phyloP scores from a whole-genome alignment of 495 filamentous ascomycete genomes.

The Penicillium simplicissimum region DNA sequence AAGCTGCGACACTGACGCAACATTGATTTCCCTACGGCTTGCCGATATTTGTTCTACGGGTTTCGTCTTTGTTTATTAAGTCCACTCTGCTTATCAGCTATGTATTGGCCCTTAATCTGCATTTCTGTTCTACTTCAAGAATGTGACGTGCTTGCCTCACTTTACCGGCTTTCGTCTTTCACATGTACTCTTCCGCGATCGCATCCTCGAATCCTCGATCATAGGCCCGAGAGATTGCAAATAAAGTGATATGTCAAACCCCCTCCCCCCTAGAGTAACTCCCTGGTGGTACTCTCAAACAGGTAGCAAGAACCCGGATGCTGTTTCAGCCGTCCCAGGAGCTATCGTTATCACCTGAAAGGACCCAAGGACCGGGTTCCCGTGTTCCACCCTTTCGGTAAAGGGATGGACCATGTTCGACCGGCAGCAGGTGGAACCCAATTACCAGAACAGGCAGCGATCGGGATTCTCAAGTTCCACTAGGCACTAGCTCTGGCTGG shows the following conservation, averaged over 20 bases:
- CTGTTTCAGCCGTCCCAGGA: background rate
- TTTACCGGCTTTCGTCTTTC: conserved; percentile 6
- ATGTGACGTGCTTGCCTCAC: conserved; percentile 5
- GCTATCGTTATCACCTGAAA: conserved; percentile 15
- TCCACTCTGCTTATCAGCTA: background rate
- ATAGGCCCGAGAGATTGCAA: background rate
- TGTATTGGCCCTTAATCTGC: background rate
- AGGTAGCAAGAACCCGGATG: conserved; percentile 3
- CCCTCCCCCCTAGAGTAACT: background rate
- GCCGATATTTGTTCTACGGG: background rate
- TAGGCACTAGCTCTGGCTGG: background rate
- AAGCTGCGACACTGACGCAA: conserved; percentile 4
- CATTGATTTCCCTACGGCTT: background rate
- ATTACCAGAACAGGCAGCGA: background rate
- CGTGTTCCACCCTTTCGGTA: conserved; percentile 9
- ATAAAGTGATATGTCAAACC: conserved; percentile 20
- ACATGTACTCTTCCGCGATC: background rate
- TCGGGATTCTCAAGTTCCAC: conserved; percentile 7
- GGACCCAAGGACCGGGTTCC: conserved; percentile 1
- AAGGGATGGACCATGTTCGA: conserved; percentile 17
- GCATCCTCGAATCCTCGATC: background rate
- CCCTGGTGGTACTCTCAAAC: background rate
- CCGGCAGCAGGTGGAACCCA: background rate
- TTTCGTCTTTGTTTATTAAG: background rate
- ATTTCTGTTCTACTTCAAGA: background rate